These are phyloP conservation scores for Diaporthe velutina DNA, from an alignment of 2,329 filamentous ascomycete genomes.

Conservation along the genomic window DNA sequence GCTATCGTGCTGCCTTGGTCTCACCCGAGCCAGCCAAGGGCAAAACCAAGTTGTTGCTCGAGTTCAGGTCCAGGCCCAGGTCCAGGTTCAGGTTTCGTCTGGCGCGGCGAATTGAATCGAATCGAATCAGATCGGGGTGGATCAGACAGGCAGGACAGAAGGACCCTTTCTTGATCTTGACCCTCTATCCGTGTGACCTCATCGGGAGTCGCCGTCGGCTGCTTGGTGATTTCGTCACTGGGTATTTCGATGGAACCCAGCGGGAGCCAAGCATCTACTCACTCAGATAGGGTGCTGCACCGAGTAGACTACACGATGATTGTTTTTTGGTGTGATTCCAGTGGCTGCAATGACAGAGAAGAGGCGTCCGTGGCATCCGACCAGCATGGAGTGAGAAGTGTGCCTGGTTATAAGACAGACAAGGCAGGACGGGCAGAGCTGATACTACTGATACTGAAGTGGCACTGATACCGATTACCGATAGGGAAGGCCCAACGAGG, in stretches of 20 bases:
- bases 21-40: slow-evolving; percentile 5
- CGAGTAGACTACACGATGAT: slow-evolving; percentile 8
- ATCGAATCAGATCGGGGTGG: slow-evolving; percentile 22
- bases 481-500: slow-evolving; percentile 32
- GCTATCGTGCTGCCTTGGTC: slow-evolving; percentile 19
- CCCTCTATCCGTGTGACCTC: slow-evolving; percentile 23
- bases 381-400: neutral
- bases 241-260: slow-evolving; percentile 14
- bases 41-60: slow-evolving; percentile 2
- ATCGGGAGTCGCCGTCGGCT: slow-evolving; percentile 10
- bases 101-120: slow-evolving; percentile 15
- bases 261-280: neutral
- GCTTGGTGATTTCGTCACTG: slow-evolving; percentile 27
- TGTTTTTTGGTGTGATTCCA: neutral
- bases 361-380: neutral
- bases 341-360: slow-evolving; percentile 1
- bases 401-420: slow-evolving; percentile 9
- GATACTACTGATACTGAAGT: slow-evolving; percentile 19
- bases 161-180: slow-evolving; percentile 7
- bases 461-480: slow-evolving; percentile 26
- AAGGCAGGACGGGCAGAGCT: neutral
- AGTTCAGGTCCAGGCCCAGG: neutral
- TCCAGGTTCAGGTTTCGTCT: slow-evolving; percentile 7
- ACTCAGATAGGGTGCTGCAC: neutral
- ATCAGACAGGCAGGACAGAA: slow-evolving; percentile 22